Conservation (phyloP, 805 yeast genomes). For the Jamesozyma piceae region DNA sequence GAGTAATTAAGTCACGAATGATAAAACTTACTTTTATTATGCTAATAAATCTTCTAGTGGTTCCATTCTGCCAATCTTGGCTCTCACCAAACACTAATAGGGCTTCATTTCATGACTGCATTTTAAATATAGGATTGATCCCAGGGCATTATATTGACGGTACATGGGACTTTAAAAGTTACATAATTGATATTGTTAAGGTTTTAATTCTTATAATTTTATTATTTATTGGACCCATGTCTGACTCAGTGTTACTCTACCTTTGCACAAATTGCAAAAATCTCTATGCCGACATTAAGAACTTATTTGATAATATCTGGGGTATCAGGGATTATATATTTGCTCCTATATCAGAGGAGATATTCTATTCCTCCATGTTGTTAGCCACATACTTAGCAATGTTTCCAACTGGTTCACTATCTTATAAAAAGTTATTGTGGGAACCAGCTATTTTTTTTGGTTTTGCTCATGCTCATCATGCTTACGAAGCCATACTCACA, state of each 20-base stretch:
- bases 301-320: constrained; percentile 23
- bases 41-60: constrained; percentile 12
- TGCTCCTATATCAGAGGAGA: constrained; percentile 30
- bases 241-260: constrained; percentile 17
- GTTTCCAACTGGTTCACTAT: constrained; percentile 3
- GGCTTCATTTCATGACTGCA: constrained; percentile 7
- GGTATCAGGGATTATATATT: constrained; percentile 26
- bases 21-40: constrained; percentile 12
- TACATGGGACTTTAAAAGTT: constrained; percentile 9
- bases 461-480: constrained; percentile 30
- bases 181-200: constrained; percentile 9
- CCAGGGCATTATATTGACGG: constrained; percentile 17
- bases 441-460: constrained; percentile 27
- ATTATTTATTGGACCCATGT: constrained; percentile 23
- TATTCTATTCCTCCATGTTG: constrained; percentile 28
- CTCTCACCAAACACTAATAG: not conserved
- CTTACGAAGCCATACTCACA: constrained; percentile 17
- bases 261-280: constrained; percentile 10
- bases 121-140: constrained; percentile 17
- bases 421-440: constrained; percentile 11
- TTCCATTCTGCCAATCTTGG: constrained; percentile 13
- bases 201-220: constrained; percentile 10
- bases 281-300: constrained; percentile 7
- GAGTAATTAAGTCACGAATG: constrained; percentile 21
- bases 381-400: constrained; percentile 14